Evolutionary conservation across 1,139 yeast genomes (phyloP).

Genomic region (Yamadazyma membranifaciens): DNA sequence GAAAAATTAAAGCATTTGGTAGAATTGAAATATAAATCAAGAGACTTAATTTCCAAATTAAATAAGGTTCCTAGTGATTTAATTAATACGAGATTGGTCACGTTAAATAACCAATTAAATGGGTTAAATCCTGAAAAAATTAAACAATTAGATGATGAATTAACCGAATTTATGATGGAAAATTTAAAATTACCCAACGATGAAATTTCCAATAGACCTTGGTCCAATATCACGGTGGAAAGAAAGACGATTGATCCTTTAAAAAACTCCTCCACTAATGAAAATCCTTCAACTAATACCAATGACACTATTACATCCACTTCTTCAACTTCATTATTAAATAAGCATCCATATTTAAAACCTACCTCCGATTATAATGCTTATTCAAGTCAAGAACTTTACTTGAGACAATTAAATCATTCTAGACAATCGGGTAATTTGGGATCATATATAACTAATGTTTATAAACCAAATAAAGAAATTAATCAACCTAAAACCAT

Average conservation of each 20-base stretch:
- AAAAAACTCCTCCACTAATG: not conserved
- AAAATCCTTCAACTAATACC: not conserved
- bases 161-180: conserved; percentile 37
- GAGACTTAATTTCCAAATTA: conserved; percentile 29
- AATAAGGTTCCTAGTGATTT: conserved; percentile 36
- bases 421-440: conserved; percentile 46
- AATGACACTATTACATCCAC: conserved; percentile 24
- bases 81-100: conserved; percentile 28
- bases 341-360: conserved; percentile 38
- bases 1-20: conserved; percentile 36
- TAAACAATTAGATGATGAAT: conserved; percentile 41
- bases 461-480: conserved; percentile 71
- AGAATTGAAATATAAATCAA: conserved; percentile 31
- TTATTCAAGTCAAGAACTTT: conserved; percentile 75
- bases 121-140: conserved; percentile 32
- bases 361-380: conserved; percentile 45
- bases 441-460: conserved; percentile 65
- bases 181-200: conserved; percentile 34
- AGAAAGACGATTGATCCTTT: conserved; percentile 9
- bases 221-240: conserved; percentile 21
- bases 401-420: conserved; percentile 63
- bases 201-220: conserved; percentile 35
- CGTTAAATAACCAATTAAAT: conserved; percentile 31
- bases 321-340: conserved; percentile 29
- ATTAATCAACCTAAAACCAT: conserved; percentile 57